Evolutionary conservation across 2,329 filamentous ascomycete genomes (phyloP).

Genomic region (Trichoderma polysporum): DNA sequence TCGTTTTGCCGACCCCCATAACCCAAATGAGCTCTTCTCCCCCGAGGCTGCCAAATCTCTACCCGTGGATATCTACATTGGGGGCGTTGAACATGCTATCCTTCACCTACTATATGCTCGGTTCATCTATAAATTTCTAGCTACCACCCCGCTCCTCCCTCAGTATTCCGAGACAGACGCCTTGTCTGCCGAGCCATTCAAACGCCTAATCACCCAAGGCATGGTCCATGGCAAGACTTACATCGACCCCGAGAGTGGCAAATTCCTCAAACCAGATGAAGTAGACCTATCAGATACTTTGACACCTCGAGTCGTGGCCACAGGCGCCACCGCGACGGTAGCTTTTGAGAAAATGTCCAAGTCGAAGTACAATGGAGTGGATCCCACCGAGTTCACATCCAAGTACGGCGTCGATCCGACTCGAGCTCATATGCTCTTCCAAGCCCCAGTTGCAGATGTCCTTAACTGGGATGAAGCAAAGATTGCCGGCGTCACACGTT

Average conservation of each 20-base stretch:
- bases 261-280: constrained; percentile 75
- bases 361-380: constrained; percentile 89
- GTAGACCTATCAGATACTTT: constrained; percentile 61
- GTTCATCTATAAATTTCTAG: constrained; percentile 86
- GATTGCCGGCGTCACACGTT: constrained; percentile 77
- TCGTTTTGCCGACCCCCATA: constrained; percentile 72
- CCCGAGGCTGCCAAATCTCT: constrained; percentile 58
- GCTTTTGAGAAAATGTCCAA: constrained; percentile 94
- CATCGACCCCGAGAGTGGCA: constrained; percentile 69
- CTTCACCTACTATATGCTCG: constrained; percentile 84
- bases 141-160: constrained; percentile 52
- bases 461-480: constrained; percentile 86
- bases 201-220: constrained; percentile 78
- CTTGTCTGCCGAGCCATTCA: constrained; percentile 69
- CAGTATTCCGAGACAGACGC: constrained; percentile 34
- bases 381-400: constrained; percentile 69
- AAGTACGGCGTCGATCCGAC: constrained; percentile 81
- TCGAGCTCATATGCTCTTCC: constrained; percentile 83
- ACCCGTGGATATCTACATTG: constrained; percentile 85
- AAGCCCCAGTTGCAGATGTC: constrained; percentile 78
- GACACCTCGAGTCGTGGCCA: constrained; percentile 61
- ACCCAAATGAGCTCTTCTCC: constrained; percentile 60
- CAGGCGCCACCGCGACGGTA: constrained; percentile 57
- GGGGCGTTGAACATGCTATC: constrained; percentile 88
- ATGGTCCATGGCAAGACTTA: constrained; percentile 92